Percentiles rank a stretch among this genome's conserved stretches.
These are phyloP conservation scores for Setaria italica DNA, from an alignment of 202 grass and related monocot species.

Conservation along the genomic window DNA sequence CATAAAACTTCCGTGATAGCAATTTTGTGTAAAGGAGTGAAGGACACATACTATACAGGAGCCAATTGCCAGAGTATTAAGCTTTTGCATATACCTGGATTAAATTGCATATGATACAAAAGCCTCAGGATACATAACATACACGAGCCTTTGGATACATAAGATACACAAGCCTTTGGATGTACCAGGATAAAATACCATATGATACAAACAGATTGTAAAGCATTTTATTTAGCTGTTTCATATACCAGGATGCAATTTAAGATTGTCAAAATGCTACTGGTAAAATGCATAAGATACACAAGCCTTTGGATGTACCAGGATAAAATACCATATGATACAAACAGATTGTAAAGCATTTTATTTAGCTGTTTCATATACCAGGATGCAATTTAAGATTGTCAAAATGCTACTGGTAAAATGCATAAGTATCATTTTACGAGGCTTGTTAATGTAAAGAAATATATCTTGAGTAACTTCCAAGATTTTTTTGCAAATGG, in stretches of 20 bases:
- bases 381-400: conserved; percentile 16
- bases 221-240: conserved; percentile 1
- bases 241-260: background rate
- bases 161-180: background rate
- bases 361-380: background rate
- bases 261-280: too few relatives aligned
- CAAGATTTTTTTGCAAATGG: background rate
- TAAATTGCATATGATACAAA: conserved; percentile 4
- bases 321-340: background rate
- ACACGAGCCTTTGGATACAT: too few relatives aligned
- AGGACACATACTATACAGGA: background rate
- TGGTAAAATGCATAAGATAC: too few relatives aligned
- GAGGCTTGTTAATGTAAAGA: background rate
- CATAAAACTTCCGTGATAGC: background rate
- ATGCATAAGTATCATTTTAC: conserved; percentile 14
- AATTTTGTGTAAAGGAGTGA: conserved; percentile 9
- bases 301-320: background rate
- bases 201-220: background rate
- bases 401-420: background rate
- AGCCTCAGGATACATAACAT: background rate
- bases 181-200: background rate
- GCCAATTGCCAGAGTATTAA: background rate
- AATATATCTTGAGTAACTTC: background rate
- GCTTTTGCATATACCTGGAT: conserved; percentile 12
- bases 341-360: background rate